phyloP scores from a whole-genome alignment of 768 basidiomycete genomes.

The Auricularia sp. region DNA sequence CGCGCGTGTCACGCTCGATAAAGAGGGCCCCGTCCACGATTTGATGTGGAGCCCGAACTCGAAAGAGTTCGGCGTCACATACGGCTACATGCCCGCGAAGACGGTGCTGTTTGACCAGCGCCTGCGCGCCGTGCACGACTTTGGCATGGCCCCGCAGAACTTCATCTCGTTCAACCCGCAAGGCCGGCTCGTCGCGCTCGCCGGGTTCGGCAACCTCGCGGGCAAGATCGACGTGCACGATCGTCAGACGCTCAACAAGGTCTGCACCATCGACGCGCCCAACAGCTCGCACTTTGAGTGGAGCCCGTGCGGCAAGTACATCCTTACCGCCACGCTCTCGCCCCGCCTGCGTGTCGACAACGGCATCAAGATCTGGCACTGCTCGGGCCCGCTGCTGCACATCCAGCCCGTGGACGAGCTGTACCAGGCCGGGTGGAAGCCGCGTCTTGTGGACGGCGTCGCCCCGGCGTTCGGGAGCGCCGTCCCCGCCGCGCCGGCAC shows the following conservation, averaged over 20 bases:
- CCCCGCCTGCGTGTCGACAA: conserved; percentile 95
- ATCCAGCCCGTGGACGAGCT: conserved; percentile 76
- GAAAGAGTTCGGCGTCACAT: conserved; percentile 93
- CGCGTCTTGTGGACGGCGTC: conserved; percentile 53
- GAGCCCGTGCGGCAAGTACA: conserved; percentile 87
- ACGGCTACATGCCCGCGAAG: conserved; percentile 97
- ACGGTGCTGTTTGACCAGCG: conserved; percentile 86
- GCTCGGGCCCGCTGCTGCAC: conserved; percentile 78
- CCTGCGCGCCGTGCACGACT: conserved; percentile 79
- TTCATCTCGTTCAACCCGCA: conserved; percentile 94
- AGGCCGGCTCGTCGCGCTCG: conserved; percentile 74
- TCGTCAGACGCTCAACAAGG: conserved; percentile 72
- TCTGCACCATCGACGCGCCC: conserved; percentile 73
- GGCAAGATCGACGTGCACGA: conserved; percentile 92
- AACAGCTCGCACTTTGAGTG: conserved; percentile 94
- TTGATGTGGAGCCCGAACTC: conserved; percentile 94
- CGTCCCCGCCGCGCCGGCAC: conserved; percentile 60
- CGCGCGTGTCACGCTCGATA: conserved; percentile 78
- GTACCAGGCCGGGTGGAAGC: conserved; percentile 82
- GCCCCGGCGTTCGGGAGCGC: conserved; percentile 51
- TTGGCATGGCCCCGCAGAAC: conserved; percentile 83
- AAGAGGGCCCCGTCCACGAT: conserved; percentile 96
- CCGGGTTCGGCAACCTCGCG: conserved; percentile 94
- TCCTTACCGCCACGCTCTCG: conserved; percentile 91
- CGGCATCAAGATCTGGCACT: conserved; percentile 94